Base-by-base conservation (phyloP, 192 early-diverging fungal species). In the Entomortierella chlamydospora region DNA sequence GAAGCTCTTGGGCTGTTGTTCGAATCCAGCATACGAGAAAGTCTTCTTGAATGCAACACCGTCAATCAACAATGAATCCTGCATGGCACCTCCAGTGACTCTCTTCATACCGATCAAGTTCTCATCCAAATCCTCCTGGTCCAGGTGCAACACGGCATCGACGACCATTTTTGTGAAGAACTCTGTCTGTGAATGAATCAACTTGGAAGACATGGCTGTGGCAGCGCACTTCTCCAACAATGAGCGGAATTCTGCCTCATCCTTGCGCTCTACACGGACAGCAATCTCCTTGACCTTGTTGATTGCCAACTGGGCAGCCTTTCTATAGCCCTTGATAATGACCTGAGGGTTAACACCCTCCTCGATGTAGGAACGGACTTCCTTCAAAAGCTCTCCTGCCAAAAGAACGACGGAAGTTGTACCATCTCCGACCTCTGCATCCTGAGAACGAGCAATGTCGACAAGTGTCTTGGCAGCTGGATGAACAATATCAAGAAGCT, bases 1-100 rank as follows among this genome's bases (percentile, higher is more conserved):
- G 82, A 98, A 97, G 30, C 85, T 81, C 85, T 99, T 99, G 65
- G 98, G 98, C 84, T 99, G 97, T 85, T 99, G 98, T 85, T 99
- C 98, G 70, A 99, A 99, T 62, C 98, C 98, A 37, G 98, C 98
- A 83, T 99, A 98, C 25, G 96, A 94, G 82, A 99, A 99, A 17
- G 97, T 97, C 88, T 99, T 99, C 81, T 99, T 99, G 88, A 99
- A 99, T 17, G 98, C 98, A 58, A 99, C 98, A 73, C 98, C 98
- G 61, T 97, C 91, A 45, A 99, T 83, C 68, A 98, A 86, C 29
- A 97, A 59, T n/a, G 97, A 98, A 73, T 99, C 98, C 89, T 84
- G 94, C 96, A 99, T 97, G 29, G 93, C 98, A 55, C 98, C 98
- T 74, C 98, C 98, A 39, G 97, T 91, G 43, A 98, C 91, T 88